phyloP scores from a whole-genome alignment of 352 stramenopile genomes.

The Pythium rhizo-oryzae region DNA sequence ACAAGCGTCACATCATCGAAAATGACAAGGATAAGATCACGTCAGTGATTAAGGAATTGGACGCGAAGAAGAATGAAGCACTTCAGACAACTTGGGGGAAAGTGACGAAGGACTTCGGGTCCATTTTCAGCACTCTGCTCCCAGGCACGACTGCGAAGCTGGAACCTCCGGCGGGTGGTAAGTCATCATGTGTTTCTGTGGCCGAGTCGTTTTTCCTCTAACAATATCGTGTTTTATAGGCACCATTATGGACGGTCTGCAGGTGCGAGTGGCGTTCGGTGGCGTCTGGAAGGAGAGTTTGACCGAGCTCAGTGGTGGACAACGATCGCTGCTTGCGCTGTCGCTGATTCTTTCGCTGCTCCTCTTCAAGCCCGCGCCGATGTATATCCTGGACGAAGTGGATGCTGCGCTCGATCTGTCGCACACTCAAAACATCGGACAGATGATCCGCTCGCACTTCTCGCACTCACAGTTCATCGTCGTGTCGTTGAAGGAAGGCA shows the following conservation, averaged over 20 bases:
- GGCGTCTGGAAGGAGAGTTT: slow-evolving; percentile 99
- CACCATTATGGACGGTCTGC: slow-evolving; percentile 93
- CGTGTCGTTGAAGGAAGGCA: slow-evolving; percentile 99
- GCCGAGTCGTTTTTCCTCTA: neutral
- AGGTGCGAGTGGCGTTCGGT: slow-evolving; percentile 99
- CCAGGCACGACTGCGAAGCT: slow-evolving; percentile 97
- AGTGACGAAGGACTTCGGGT: slow-evolving; percentile 99
- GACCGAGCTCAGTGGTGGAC: slow-evolving; percentile 98
- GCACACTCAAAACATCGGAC: slow-evolving; percentile 99
- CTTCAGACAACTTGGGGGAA: slow-evolving; percentile 98
- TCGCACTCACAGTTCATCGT: slow-evolving; percentile 99
- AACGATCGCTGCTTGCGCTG: slow-evolving; percentile 98
- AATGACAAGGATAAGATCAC: slow-evolving; percentile 99
- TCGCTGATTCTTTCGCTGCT: slow-evolving; percentile 98
- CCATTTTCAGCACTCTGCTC: slow-evolving; percentile 98
- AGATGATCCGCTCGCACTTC: slow-evolving; percentile 99
- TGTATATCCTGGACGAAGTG: slow-evolving; percentile 99
- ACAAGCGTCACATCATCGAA: slow-evolving; percentile 98
- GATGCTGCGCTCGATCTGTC: slow-evolving; percentile 99
- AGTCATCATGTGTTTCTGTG: neutral
- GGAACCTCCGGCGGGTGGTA: slow-evolving; percentile 94
- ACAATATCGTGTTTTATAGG: slow-evolving; percentile 35
- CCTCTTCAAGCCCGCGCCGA: slow-evolving; percentile 99
- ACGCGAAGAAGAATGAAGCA: slow-evolving; percentile 98
- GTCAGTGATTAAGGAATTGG: slow-evolving; percentile 98